Evolutionary conservation across 345 rosid species (phyloP), one percentile per base, ranked within the genome.

Genomic region (Acer saccharum): DNA sequence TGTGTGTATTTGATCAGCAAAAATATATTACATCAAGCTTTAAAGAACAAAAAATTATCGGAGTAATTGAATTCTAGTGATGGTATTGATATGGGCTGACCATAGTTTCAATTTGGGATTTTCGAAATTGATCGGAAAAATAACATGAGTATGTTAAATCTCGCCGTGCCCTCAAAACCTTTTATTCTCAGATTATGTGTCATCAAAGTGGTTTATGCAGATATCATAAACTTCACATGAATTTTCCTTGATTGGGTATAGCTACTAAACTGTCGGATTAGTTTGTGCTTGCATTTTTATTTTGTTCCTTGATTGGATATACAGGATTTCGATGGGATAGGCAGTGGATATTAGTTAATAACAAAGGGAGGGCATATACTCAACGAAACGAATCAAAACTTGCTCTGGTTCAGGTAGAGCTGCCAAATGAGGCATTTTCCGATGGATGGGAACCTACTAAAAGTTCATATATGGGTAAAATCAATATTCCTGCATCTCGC

Each of bases 321-420:
- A 52, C 82, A 93, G 98, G 98, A 76, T 92, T 93, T 70, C 84
- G 86, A 58, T 95, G 97, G 98, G 98, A 95, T 79, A 80, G 97
- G 29, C 90, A 95, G 39, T 93, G 98, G 98, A 52, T 93, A 52
- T 76, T 92, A 72, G 93, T 93, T 71, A 90, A 95, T 78, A 69
- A 79, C 63, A 89, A 83, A 87, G 93, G 98, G 71, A 80, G 92
- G 81, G 95, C 93, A 71, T 88, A 87, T 81, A 92, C 97, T 68
- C 98, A 93, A 77, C 92, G 98, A 88, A 88, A 83, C 39, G 94
- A 95, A 77, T 94, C 98, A 39, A 93, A 90, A 89, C 98, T 95
- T 75, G 87, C 98, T 44, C 81, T 95, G 77, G 91, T 95, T 27
- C 81, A 84, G 81, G 79, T 86, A 2, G 81, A 88, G 78, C 84